Evolutionary conservation across 2,329 filamentous ascomycete species (phyloP), one percentile per base, ranked within the genome.

Genomic region (Truncatella angustata): DNA sequence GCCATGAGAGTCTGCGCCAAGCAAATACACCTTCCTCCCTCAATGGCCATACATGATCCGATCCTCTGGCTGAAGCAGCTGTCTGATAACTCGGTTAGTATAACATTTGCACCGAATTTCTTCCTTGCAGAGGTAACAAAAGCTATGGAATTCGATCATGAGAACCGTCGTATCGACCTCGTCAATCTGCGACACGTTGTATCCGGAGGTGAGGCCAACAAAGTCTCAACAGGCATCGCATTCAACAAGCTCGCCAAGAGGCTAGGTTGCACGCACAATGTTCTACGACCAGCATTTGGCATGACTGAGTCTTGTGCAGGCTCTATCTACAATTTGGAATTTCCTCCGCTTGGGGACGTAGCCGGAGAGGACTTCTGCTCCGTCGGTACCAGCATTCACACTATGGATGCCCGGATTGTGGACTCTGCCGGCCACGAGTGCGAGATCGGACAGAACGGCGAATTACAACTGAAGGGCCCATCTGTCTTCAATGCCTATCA

Each of bases 401-500:
- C 47, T 20, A 32, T 54, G 24, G 9, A 47, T 18, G 20, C 43
- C 6, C 52, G 47, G 4, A 50, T 54, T 26, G 32, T 16, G 10
- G 32, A 40, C 1, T 4, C 32, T 5, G 35, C 23, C 5, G 34
- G 24, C 14, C 18, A 7, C 5, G 18, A 16, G 3, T 11, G 24
- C 6, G 12, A 21, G 2, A 11, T 52, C 5, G 63, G 63, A 24
- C 58, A 66, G n/a, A 63, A 72, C 5, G 84, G 85, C 1, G 77
- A 85, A 61, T 71, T 88, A 14, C 82, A 81, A 73, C 69, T 87
- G 0, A 73, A 74, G 4, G 82, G 76, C 2, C 76, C 77, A 0
- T 82, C 84, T 40, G 72, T 89, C 7, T 87, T 87, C 73, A 76
- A 80, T 51, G 77, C 79, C 2, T 88, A 89, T 61, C 86, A 81